These are phyloP conservation scores for Aegilops sharonensis DNA, from an alignment of 176 grass and related monocot species.

Conservation along the genomic window DNA sequence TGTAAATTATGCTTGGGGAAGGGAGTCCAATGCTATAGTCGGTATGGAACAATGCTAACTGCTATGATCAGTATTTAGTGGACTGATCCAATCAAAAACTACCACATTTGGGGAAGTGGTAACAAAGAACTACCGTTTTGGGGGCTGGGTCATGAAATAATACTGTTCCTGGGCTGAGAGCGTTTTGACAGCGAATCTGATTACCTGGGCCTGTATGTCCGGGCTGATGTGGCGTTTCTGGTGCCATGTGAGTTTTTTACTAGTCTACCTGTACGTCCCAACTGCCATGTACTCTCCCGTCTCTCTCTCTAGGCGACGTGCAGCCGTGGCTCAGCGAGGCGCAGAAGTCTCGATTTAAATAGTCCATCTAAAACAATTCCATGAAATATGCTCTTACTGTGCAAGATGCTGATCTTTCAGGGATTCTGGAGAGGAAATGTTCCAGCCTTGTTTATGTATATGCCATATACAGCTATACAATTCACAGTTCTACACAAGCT, in stretches of 20 bases:
- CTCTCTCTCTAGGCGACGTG: too few relatives aligned
- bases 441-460: slow-evolving; percentile 87
- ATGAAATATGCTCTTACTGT: slow-evolving; percentile 20
- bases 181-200: neutral
- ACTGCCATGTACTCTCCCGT: neutral
- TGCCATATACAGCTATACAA: slow-evolving; percentile 98
- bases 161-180: neutral
- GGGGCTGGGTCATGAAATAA: neutral
- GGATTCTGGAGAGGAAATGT: slow-evolving; percentile 99
- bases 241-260: neutral
- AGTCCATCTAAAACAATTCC: neutral
- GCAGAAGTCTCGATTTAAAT: neutral
- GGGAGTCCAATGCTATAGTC: neutral
- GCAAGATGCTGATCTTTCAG: slow-evolving; percentile 40
- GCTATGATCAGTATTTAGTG: neutral
- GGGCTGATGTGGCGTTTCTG: too few relatives aligned
- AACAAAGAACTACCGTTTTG: neutral
- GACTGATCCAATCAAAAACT: neutral
- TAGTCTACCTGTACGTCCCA: neutral
- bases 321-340: too few relatives aligned
- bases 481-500: slow-evolving; percentile 90
- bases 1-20: neutral
- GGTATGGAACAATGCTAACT: neutral
- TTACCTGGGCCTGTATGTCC: neutral
- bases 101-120: neutral